Evolutionary conservation across 1,139 yeast genomes (phyloP).

Genomic region (Magnusiomyces suaveolens): DNA sequence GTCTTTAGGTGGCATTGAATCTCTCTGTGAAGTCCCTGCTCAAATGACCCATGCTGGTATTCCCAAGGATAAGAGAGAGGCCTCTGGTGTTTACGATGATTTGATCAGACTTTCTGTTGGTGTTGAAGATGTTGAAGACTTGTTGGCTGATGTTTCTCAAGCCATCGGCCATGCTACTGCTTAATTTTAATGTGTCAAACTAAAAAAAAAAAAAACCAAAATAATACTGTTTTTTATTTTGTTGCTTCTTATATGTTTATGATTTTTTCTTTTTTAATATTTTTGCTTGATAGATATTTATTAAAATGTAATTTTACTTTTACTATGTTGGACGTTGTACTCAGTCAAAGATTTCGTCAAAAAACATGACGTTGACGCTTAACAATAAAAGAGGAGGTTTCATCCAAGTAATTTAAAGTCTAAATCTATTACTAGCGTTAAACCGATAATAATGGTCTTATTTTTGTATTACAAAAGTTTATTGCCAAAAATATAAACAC

Average conservation of each 20-base stretch:
- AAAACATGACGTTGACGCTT: no score
- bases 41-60: slow-evolving; percentile 92
- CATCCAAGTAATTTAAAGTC: no score
- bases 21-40: slow-evolving; percentile 81
- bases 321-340: no score
- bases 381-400: no score
- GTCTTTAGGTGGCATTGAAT: slow-evolving; percentile 85
- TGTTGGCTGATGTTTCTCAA: slow-evolving; percentile 61
- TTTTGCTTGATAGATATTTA: no score
- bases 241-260: not conserved
- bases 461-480: no score
- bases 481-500: no score
- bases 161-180: slow-evolving; percentile 44
- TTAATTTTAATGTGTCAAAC: not conserved
- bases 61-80: slow-evolving; percentile 70
- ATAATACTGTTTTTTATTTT: not conserved
- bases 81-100: slow-evolving; percentile 73
- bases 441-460: no score
- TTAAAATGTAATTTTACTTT: no score
- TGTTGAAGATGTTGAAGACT: slow-evolving; percentile 74
- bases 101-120: slow-evolving; percentile 78
- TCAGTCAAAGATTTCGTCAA: no score
- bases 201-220: slow-evolving; percentile 12
- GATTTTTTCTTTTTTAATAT: not conserved
- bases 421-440: no score